phyloP scores from a whole-genome alignment of 2,329 filamentous ascomycete genomes.

The Passalora sequoiae region DNA sequence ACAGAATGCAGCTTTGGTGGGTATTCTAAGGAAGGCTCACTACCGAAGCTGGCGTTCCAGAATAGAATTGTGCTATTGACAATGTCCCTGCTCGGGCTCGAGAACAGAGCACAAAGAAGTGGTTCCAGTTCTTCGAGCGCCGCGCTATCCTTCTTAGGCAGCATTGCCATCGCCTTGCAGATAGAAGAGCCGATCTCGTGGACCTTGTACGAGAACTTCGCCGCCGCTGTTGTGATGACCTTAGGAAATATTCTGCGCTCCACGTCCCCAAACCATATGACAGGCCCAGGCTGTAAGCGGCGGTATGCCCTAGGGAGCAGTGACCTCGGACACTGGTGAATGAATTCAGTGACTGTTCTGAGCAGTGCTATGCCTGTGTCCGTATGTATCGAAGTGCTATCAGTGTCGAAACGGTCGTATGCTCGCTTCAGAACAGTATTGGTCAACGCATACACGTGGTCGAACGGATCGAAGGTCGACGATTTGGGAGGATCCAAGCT shows the following conservation, averaged over 20 bases:
- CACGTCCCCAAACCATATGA: conserved; percentile 59
- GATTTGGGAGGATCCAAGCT: conserved; percentile 31
- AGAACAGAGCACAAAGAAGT: conserved; percentile 50
- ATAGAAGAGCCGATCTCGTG: conserved; percentile 40
- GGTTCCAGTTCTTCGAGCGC: conserved; percentile 51
- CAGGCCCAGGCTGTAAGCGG: conserved; percentile 58
- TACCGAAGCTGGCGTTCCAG: conserved; percentile 69
- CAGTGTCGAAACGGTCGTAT: conserved; percentile 46
- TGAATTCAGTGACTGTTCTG: conserved; percentile 10
- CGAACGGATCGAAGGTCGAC: conserved; percentile 54
- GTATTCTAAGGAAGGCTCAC: conserved; percentile 56
- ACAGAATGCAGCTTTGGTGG: conserved; percentile 59
- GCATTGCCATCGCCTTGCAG: conserved; percentile 50
- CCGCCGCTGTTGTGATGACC: not conserved
- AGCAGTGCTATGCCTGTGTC: not conserved
- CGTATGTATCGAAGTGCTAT: not conserved
- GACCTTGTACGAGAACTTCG: conserved; percentile 25
- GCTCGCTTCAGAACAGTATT: conserved; percentile 49
- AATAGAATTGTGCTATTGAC: conserved; percentile 50
- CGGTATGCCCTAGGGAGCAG: conserved; percentile 54
- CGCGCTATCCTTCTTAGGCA: conserved; percentile 55
- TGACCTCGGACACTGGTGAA: conserved; percentile 38
- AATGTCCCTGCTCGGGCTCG: conserved; percentile 48
- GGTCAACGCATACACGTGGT: conserved; percentile 60
- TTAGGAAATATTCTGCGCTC: conserved; percentile 19